phyloP scores from a whole-genome alignment of 306 rosid species.

The Carpinus fangiana region DNA sequence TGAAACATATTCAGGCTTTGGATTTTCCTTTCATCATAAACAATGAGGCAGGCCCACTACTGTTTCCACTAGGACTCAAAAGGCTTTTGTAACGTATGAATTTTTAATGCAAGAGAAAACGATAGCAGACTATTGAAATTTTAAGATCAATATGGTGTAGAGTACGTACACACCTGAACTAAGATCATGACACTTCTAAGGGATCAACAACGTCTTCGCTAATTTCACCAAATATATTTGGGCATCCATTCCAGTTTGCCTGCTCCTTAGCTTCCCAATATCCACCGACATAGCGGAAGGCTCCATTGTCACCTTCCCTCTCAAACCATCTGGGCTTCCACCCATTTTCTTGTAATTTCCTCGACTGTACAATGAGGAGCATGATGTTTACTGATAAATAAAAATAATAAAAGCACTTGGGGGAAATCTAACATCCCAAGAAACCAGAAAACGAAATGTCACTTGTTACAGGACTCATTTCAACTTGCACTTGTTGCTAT shows the following conservation, averaged over 20 bases:
- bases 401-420: background rate
- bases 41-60: background rate
- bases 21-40: background rate
- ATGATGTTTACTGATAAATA: background rate
- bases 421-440: background rate
- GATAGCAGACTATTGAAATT: background rate
- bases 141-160: background rate
- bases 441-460: background rate
- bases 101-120: background rate
- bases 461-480: background rate
- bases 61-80: too few species aligned
- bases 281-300: constrained; percentile 72
- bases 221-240: constrained; percentile 81
- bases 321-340: constrained; percentile 94
- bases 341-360: constrained; percentile 94
- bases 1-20: background rate
- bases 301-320: constrained; percentile 63
- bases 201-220: constrained; percentile 40
- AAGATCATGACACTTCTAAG: constrained; percentile 47
- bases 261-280: constrained; percentile 83
- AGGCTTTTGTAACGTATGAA: too few species aligned
- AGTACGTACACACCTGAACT: constrained; percentile 44
- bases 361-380: constrained; percentile 52
- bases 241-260: constrained; percentile 82
- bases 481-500: background rate